phyloP scores from a whole-genome alignment of 495 filamentous ascomycete genomes.

The Aspergillus nanangensis region DNA sequence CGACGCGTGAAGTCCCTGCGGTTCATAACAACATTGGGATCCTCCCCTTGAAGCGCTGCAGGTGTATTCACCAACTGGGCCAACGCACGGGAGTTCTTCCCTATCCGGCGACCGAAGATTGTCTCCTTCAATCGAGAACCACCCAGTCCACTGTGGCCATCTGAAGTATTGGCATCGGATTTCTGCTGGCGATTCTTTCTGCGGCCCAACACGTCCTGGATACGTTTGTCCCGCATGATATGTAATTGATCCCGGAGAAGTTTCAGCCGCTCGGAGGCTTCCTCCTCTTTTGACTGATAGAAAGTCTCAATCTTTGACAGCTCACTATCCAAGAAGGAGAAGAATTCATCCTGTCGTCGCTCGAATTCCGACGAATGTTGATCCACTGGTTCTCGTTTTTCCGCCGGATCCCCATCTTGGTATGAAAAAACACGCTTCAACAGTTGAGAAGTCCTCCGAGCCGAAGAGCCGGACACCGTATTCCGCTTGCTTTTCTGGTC shows the following conservation, averaged over 20 bases:
- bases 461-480: slow-evolving; percentile 12
- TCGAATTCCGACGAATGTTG: slow-evolving; percentile 46
- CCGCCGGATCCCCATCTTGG: slow-evolving; percentile 21
- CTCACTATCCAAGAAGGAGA: slow-evolving; percentile 70
- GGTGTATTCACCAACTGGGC: slow-evolving; percentile 45
- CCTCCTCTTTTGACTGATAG: slow-evolving; percentile 76
- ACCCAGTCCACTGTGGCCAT: slow-evolving; percentile 22
- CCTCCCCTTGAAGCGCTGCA: slow-evolving; percentile 22
- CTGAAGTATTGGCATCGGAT: slow-evolving; percentile 11
- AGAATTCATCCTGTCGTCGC: slow-evolving; percentile 69
- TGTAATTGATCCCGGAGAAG: slow-evolving; percentile 76
- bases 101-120: slow-evolving; percentile 38
- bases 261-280: slow-evolving; percentile 65
- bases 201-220: slow-evolving; percentile 56
- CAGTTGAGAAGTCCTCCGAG: slow-evolving; percentile 25
- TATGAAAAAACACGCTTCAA: slow-evolving; percentile 34
- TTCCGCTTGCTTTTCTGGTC: slow-evolving; percentile 10
- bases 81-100: slow-evolving; percentile 55
- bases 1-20: slow-evolving; percentile 64
- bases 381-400: slow-evolving; percentile 34
- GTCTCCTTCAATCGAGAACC: slow-evolving; percentile 21
- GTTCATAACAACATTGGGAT: slow-evolving; percentile 23
- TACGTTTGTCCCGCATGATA: slow-evolving; percentile 76
- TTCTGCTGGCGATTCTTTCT: slow-evolving; percentile 26
- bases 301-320: slow-evolving; percentile 83